Evolutionary conservation across 805 yeast species (phyloP), one percentile per base, ranked within the genome.

Genomic region (Lipomyces mesembrius): DNA sequence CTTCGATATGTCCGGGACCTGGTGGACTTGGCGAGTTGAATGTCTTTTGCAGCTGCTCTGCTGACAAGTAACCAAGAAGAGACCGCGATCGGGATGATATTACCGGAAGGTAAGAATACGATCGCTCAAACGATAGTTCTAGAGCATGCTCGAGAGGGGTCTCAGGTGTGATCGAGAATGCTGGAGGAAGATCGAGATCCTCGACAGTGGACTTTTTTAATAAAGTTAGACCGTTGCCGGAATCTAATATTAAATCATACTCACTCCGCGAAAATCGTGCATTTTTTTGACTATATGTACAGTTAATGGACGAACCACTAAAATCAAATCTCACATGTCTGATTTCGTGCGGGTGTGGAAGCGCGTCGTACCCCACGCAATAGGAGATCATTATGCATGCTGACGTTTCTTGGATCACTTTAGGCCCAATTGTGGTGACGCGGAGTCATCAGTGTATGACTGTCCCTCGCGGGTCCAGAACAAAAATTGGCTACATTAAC

Each of bases 151-250:
- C 76, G 49, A 86, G 75, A 7, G 79, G 78, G 8, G 85, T 83
- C 20, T 79, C 74, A 1, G 87, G 87, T 59, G 80, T 79, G 37
- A 86, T 82, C 11, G 87, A 80, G 39, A 84, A 76, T 27, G 88
- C 88, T 0, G 88, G 89, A 54, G 83, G 82, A 59, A 85, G 80
- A 74, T 85, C 87, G 67, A 86, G 80, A 71, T 86, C 89, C 73
- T 86, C 88, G 6, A 86, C 82, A 1, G 87, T 84, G 12, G 88
- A 88, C 72, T 80, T 22, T 11, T 8, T 5, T 43, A 17, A 43
- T n/a, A 17, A 0, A 8, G 22, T 43, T 43, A 43, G 22, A 17
- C 9, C 8, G 9, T 3, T 7, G 12, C 56, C 20, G 20, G 12
- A 27, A 32, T 11, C 66, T 59, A 9, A 7, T 11, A 14, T 12